Percentiles rank a stretch among this genome's conserved stretches.
Conservation (phyloP, 768 basidiomycete genomes). For the Agrocybe chaxingu region DNA sequence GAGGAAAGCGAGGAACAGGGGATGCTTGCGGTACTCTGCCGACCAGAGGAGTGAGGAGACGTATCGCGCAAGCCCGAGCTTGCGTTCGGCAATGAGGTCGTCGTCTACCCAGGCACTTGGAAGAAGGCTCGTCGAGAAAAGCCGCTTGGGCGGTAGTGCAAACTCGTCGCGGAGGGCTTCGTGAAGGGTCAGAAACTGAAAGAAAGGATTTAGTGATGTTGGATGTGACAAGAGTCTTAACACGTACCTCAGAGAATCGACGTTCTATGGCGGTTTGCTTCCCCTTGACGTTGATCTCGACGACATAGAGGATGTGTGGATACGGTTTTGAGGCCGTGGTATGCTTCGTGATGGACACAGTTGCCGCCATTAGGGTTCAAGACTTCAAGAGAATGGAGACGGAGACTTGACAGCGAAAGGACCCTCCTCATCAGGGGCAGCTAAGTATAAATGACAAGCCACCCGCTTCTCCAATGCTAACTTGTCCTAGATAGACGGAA, state of each 20-base stretch:
- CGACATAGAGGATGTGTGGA: conserved; percentile 41
- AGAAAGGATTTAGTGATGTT: conserved; percentile 29
- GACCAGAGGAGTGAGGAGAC: conserved; percentile 31
- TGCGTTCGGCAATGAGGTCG: conserved; percentile 44
- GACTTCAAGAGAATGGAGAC: too few relatives aligned
- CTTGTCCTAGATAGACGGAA: too few relatives aligned
- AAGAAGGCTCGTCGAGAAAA: conserved; percentile 37
- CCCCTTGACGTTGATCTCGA: conserved; percentile 29
- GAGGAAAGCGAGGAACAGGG: conserved; percentile 33
- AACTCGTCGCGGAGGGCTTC: conserved; percentile 32
- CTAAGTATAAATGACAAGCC: too few relatives aligned
- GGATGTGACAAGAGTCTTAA: conserved; percentile 10
- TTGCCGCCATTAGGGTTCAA: conserved; percentile 3
- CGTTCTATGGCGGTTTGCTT: conserved; percentile 23
- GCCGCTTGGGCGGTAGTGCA: conserved; percentile 42
- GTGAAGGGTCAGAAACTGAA: not conserved
- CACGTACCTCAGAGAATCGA: conserved; percentile 40
- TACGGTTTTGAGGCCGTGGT: conserved; percentile 39
- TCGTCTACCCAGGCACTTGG: conserved; percentile 51
- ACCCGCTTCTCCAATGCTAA: too few relatives aligned
- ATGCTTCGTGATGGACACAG: conserved; percentile 31
- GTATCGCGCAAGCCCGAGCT: conserved; percentile 39
- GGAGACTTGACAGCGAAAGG: too few relatives aligned
- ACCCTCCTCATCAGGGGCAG: too few relatives aligned
- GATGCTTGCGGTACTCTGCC: conserved; percentile 26